Evolutionary conservation across 1,284 basidiomycete species (phyloP).

Genomic region (Irpex sp.): DNA sequence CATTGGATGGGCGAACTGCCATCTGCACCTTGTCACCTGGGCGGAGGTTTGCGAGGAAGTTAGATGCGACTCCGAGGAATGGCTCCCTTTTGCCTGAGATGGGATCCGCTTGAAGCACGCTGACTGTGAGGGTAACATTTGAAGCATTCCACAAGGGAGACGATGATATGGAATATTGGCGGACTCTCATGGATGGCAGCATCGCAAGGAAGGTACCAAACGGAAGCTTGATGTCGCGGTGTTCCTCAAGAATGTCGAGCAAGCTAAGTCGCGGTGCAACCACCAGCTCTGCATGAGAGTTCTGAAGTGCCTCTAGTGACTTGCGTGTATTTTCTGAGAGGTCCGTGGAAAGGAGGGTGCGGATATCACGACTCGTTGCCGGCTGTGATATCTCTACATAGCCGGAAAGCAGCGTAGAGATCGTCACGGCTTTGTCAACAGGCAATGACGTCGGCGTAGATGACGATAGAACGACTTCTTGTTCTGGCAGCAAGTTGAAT

Average conservation of each 20-base stretch:
- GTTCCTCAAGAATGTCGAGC: constrained; percentile 38
- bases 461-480: constrained; percentile 34
- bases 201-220: constrained; percentile 36
- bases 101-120: constrained; percentile 35
- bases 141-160: constrained; percentile 42
- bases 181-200: constrained; percentile 43
- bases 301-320: constrained; percentile 16
- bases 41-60: constrained; percentile 38
- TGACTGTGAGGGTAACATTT: constrained; percentile 40
- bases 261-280: constrained; percentile 35
- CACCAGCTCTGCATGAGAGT: constrained; percentile 30
- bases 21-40: constrained; percentile 40
- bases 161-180: constrained; percentile 50
- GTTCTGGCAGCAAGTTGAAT: constrained; percentile 37
- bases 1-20: constrained; percentile 34
- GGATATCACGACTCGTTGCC: constrained; percentile 35
- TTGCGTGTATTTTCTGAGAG: constrained; percentile 10
- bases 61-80: constrained; percentile 46
- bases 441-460: constrained; percentile 36
- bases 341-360: constrained; percentile 17
- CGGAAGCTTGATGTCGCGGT: constrained; percentile 33
- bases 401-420: constrained; percentile 34
- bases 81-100: constrained; percentile 24
- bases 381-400: constrained; percentile 47
- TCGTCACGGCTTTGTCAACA: constrained; percentile 30